Base-by-base conservation (phyloP, 139 green algal genomes). In the Chlamydomonas incerta region DNA sequence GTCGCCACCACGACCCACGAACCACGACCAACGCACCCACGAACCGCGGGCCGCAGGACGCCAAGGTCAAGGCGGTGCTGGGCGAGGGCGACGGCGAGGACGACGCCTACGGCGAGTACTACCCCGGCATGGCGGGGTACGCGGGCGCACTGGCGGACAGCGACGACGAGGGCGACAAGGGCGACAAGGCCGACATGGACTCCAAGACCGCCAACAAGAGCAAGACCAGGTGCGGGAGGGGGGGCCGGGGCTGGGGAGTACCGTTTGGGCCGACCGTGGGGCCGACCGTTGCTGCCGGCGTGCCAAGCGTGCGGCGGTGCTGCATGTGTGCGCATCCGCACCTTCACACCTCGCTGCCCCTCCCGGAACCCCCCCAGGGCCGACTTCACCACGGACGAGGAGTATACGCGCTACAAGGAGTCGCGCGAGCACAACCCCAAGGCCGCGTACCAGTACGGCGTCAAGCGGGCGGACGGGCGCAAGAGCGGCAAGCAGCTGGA, bases 321-420 rank as follows among this genome's bases (percentile, higher is more conserved):
- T n/a, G n/a, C n/a, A n/a, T n/a, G n/a, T n/a, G n/a, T n/a, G n/a
- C n/a, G n/a, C n/a, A n/a, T n/a, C n/a, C 52, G 14, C 52, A 60
- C 52, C 14, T 60, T 60, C 52, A 13, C 13, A 60, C 14, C n/a
- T n/a, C n/a, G n/a, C n/a, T n/a, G n/a, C n/a, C n/a, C n/a, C n/a
- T n/a, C n/a, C n/a, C n/a, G n/a, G n/a, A n/a, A n/a, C n/a, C n/a
- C n/a, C 50, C 80, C 87, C 55, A 79, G 93, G n/a, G 87, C 90
- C 28, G 93, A 97, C 86, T 97, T 97, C 72, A 73, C 92, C 1
- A 97, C 92, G 26, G 92, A 97, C 72, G 94, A 97, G 92, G 89
- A 97, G 79, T 97, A 90, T 88, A 80, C 91, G 52, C 63, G 58
- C 58, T 93, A 97, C 88, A 96, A 97, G 72, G 67, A 88, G 52